Percentiles rank a stretch among this genome's conserved stretches.
Evolutionary conservation across 164 flowering plant species (phyloP).

Genomic region (Liriodendron chinense): DNA sequence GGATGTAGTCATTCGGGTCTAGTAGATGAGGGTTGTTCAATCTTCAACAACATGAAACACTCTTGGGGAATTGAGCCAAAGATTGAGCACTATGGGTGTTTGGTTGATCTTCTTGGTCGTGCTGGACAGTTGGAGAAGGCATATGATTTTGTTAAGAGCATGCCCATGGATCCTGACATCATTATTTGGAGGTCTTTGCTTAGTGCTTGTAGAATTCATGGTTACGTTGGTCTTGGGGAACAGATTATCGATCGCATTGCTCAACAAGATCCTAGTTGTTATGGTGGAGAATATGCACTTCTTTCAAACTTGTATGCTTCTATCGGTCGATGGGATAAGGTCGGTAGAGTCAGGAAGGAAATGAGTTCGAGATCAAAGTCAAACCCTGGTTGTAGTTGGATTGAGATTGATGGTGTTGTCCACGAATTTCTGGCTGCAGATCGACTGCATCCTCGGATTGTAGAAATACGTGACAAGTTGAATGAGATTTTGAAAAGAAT

Average conservation of each 20-base stretch:
- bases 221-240: conserved; percentile 28
- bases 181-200: conserved; percentile 35
- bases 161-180: conserved; percentile 25
- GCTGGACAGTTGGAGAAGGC: conserved; percentile 30
- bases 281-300: conserved; percentile 21
- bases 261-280: conserved; percentile 20
- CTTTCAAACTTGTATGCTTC: conserved; percentile 26
- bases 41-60: conserved; percentile 22
- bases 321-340: conserved; percentile 22
- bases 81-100: conserved; percentile 27
- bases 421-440: conserved; percentile 27
- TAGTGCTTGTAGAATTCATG: conserved; percentile 29
- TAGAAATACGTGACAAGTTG: conserved; percentile 34
- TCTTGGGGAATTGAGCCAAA: conserved; percentile 21
- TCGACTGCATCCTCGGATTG: conserved; percentile 15
- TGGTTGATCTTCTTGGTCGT: conserved; percentile 31
- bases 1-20: conserved; percentile 30
- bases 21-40: conserved; percentile 19
- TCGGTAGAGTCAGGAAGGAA: conserved; percentile 16
- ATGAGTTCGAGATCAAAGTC: conserved; percentile 19
- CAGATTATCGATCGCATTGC: conserved; percentile 21
- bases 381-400: conserved; percentile 31
- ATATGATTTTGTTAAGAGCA: conserved; percentile 14
- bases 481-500: conserved; percentile 31
- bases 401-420: conserved; percentile 23